Base-by-base conservation (phyloP, 2,329 filamentous ascomycete genomes). In the Curvularia hawaiiensis region DNA sequence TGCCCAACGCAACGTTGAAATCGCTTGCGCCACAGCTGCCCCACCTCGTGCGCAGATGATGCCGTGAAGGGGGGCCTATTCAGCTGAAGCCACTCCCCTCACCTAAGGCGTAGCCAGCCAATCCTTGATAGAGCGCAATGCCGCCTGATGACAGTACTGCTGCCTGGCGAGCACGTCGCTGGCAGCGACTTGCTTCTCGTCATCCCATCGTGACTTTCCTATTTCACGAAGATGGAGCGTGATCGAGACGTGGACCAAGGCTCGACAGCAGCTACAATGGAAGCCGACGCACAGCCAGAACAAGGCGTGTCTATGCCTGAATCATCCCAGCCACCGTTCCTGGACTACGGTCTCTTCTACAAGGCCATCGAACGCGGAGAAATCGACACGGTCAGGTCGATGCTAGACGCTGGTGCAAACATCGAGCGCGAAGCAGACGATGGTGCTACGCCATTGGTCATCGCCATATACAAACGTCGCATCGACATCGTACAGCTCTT, bases 21-120 rank as follows among this genome's bases (percentile, higher is more conserved):
- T 48, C 46, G 49, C 46, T 52, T 59, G 57, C 57, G 57, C 57
- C 57, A 59, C 57, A 56, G 41, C 50, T 56, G 46, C 57, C 57
- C 57, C 57, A 53, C 57, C 28, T 47, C 24, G 40, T 28, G 44
- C 30, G 28, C 20, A 30, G 10, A 49, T 55, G 43, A 52, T 44
- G 48, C 33, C 26, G 28, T 52, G 20, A 40, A 48, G 46, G 49
- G 49, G 40, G n/a, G 11, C 8, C 16, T 22, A 11, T n/a, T 45
- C 22, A 53, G 51, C 43, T 53, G 51, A 40, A 39, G 16, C 24
- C 16, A 45, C 12, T 24, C 24, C 26, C 26, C 26, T 50, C 40
- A 50, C 38, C 38, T 24, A 12, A 43, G 28, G 10, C 24, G 20
- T 18, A 22, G 24, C 14, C n/a, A 26, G 12, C 48, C 24, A 40